These are phyloP conservation scores for Pyracantha coccinea DNA, from an alignment of 331 rosid species.

Conservation along the genomic window DNA sequence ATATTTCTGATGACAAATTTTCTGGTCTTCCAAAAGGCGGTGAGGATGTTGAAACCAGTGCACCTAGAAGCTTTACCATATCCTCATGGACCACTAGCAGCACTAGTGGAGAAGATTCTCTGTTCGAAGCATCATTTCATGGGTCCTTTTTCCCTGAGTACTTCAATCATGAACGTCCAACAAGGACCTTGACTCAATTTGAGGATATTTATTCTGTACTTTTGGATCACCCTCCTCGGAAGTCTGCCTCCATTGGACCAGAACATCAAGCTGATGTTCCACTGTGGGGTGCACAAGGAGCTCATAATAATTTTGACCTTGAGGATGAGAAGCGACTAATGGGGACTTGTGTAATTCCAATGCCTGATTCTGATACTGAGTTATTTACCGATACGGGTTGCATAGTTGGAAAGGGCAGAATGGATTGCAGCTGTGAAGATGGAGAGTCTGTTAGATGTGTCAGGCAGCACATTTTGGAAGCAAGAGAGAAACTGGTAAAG, in stretches of 20 bases:
- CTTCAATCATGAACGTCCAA: slow-evolving; percentile 47
- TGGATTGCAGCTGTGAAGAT: slow-evolving; percentile 62
- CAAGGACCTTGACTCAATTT: slow-evolving; percentile 42
- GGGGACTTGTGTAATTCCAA: slow-evolving; percentile 70
- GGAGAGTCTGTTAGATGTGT: slow-evolving; percentile 56
- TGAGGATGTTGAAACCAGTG: slow-evolving; percentile 34
- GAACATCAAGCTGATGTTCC: slow-evolving; percentile 75
- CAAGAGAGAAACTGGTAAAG: slow-evolving; percentile 45
- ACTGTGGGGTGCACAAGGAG: slow-evolving; percentile 29
- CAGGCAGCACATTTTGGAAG: slow-evolving; percentile 58
- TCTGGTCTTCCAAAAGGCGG: slow-evolving; percentile 27
- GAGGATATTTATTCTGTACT: slow-evolving; percentile 67
- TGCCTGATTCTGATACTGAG: slow-evolving; percentile 4
- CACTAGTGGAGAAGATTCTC: slow-evolving; percentile 33
- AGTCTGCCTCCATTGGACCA: slow-evolving; percentile 50
- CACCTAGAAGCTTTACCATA: slow-evolving; percentile 31
- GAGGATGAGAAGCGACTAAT: slow-evolving; percentile 38
- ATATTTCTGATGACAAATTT: slow-evolving; percentile 37
- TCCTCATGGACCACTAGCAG: slow-evolving; percentile 48
- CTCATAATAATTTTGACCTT: slow-evolving; percentile 6
- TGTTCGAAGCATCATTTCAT: slow-evolving; percentile 34
- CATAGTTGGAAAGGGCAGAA: slow-evolving; percentile 60
- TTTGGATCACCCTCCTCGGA: slow-evolving; percentile 62
- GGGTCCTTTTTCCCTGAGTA: slow-evolving; percentile 41
- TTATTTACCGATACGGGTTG: slow-evolving; percentile 10